A percentile compares a stretch with the other conserved stretches of the same genome.
Conservation (phyloP, 1,139 yeast genomes). For the Protomyces pachydermus region DNA sequence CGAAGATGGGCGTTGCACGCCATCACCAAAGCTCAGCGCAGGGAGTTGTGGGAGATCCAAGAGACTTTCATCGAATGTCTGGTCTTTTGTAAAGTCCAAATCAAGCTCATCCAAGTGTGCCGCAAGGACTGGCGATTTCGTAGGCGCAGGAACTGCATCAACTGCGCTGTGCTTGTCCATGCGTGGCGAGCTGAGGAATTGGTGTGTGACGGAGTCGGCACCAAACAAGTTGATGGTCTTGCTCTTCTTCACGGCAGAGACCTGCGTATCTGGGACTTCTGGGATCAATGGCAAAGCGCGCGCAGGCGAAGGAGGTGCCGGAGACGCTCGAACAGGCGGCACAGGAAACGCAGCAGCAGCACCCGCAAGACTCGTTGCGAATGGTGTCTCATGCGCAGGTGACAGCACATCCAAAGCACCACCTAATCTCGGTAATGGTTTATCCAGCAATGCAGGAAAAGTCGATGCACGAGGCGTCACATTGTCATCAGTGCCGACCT, state of each 20-base stretch:
- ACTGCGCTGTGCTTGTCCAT: not conserved
- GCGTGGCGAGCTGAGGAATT: slow-evolving; percentile 10
- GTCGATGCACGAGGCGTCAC: slow-evolving; percentile 8
- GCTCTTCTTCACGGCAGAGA: slow-evolving; percentile 6
- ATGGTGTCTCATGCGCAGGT: not conserved
- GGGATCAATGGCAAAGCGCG: not conserved
- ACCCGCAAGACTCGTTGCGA: not conserved
- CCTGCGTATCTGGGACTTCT: not conserved
- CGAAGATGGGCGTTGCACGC: slow-evolving; percentile 15
- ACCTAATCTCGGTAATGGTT: slow-evolving; percentile 2
- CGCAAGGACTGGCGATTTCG: not conserved
- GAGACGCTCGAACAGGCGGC: slow-evolving; percentile 1
- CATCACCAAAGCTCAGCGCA: slow-evolving; percentile 21
- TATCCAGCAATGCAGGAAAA: not conserved
- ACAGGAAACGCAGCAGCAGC: not conserved
- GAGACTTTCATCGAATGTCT: slow-evolving; percentile 7
- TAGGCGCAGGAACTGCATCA: not conserved
- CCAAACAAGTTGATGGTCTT: slow-evolving; percentile 14
- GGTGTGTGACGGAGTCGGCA: slow-evolving; percentile 12
- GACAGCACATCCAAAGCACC: not conserved
- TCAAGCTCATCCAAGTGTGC: not conserved
- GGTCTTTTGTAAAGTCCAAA: slow-evolving; percentile 16
- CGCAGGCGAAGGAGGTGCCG: not conserved
- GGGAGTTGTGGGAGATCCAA: slow-evolving; percentile 19
- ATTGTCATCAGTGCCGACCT: not conserved